phyloP scores from a whole-genome alignment of 202 grass and related monocot species.

The Carex arenaria region DNA sequence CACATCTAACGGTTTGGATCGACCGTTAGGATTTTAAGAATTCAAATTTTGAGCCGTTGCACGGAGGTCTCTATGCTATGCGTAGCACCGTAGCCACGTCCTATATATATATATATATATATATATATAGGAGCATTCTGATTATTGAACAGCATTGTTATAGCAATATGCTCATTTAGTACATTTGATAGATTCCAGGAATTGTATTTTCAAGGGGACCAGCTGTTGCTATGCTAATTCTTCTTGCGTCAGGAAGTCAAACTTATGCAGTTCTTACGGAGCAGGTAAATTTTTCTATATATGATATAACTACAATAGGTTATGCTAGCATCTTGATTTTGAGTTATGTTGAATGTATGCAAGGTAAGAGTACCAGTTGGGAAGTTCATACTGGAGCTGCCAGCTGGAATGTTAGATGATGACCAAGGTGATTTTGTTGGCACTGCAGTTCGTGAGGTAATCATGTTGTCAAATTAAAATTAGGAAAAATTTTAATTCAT shows the following conservation, averaged over 20 bases:
- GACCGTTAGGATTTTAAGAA: too few species aligned
- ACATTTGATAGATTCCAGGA: conserved; percentile 71
- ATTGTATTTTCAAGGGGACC: conserved; percentile 93
- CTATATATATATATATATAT: too few species aligned
- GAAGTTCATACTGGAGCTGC: conserved; percentile 73
- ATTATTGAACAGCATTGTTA: not conserved
- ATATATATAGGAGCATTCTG: not conserved
- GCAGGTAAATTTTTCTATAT: conserved; percentile 36
- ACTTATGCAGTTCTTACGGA: conserved; percentile 80
- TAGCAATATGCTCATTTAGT: not conserved
- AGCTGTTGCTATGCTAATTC: conserved; percentile 84
- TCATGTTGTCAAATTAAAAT: conserved; percentile 7
- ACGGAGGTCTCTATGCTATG: too few species aligned
- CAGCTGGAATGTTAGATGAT: conserved; percentile 96
- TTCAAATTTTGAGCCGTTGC: too few species aligned
- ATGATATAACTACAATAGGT: not conserved
- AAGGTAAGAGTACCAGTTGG: conserved; percentile 86
- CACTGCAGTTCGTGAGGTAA: conserved; percentile 81
- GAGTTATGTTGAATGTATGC: conserved; percentile 11
- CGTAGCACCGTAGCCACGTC: too few species aligned
- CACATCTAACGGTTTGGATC: too few species aligned
- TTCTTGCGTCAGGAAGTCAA: conserved; percentile 65
- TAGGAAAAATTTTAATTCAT: not conserved
- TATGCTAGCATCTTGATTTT: conserved; percentile 3
- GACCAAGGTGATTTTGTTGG: conserved; percentile 81